Conservation (phyloP, 305 asterid species). For the Rubia occidens region DNA sequence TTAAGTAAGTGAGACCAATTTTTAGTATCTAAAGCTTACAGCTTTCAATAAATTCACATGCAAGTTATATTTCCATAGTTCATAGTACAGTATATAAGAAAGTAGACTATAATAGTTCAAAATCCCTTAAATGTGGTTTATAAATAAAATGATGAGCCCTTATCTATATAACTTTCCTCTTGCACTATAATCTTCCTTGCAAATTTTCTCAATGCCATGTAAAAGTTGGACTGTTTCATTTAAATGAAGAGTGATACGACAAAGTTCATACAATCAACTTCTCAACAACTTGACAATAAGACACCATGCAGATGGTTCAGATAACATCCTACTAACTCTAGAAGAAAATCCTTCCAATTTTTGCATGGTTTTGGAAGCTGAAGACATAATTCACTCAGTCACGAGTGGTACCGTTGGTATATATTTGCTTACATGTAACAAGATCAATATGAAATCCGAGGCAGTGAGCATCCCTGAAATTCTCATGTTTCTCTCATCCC, state of each 20-base stretch:
- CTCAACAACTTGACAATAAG: background rate
- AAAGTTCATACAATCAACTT: background rate
- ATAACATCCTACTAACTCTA: background rate
- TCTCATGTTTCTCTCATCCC: constrained; percentile 37
- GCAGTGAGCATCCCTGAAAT: constrained; percentile 64
- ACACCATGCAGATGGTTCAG: too few species aligned
- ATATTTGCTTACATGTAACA: constrained; percentile 41
- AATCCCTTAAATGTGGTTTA: too few species aligned
- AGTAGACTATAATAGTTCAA: background rate
- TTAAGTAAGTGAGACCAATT: background rate
- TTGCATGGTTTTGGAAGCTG: constrained; percentile 8
- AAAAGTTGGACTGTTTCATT: too few species aligned
- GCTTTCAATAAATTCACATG: too few species aligned
- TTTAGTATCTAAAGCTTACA: background rate
- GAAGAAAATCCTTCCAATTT: background rate
- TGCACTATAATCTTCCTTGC: too few species aligned
- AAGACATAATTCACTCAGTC: background rate
- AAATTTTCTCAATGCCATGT: background rate
- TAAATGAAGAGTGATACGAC: background rate
- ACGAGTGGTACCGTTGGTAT: background rate
- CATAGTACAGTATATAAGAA: background rate
- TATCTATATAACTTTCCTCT: too few species aligned
- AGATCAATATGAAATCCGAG: constrained; percentile 57
- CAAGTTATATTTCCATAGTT: background rate
- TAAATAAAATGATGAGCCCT: too few species aligned